Evolutionary conservation across 768 basidiomycete species (phyloP).

Genomic region (Lactarius sp.): DNA sequence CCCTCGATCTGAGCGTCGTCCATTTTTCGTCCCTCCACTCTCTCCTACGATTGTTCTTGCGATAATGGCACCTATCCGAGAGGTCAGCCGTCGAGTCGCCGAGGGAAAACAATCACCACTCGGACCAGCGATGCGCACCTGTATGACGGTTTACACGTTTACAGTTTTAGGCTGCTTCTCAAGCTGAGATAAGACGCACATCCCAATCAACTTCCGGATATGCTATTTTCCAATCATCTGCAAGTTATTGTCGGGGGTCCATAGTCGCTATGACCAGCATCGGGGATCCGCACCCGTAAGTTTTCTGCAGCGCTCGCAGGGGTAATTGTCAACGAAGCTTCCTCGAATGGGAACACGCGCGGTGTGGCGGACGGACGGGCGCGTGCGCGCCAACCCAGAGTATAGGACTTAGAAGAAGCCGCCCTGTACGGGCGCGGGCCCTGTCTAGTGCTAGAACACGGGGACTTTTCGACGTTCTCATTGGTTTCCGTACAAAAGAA

Average conservation of each 20-base stretch:
- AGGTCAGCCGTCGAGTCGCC: no score
- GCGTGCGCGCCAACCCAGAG: not conserved
- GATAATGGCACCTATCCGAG: not conserved
- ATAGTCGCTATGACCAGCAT: not conserved
- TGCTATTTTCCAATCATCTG: not conserved
- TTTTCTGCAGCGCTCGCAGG: not conserved
- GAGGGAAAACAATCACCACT: not conserved
- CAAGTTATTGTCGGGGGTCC: not conserved
- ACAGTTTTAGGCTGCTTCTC: no score
- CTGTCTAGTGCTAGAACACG: not conserved
- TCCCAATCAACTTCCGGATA: not conserved
- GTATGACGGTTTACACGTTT: not conserved
- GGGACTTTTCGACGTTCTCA: no score
- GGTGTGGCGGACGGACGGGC: not conserved
- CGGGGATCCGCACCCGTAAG: not conserved
- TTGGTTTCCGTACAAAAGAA: no score
- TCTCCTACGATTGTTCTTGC: not conserved
- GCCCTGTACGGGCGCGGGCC: not conserved
- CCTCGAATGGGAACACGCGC: not conserved
- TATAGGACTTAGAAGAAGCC: conserved; percentile 2
- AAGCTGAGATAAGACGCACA: not conserved
- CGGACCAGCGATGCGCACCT: not conserved
- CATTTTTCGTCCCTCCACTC: not conserved
- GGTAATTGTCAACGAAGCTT: not conserved
- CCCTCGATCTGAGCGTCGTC: not conserved